Evolutionary conservation across 345 rosid genomes (phyloP).

Genomic region (Draba incana): DNA sequence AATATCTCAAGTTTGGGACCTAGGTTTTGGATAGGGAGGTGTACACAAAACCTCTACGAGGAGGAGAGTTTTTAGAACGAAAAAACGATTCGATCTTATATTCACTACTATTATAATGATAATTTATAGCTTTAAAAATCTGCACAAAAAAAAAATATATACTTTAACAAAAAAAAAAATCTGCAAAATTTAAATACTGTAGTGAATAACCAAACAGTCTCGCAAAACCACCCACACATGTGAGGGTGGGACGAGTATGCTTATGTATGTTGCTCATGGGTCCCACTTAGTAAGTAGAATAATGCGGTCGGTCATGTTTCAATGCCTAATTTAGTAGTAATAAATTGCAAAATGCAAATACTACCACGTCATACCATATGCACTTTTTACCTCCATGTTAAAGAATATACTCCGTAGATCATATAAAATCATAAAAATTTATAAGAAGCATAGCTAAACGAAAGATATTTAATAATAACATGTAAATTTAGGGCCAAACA

Average conservation of each 20-base stretch:
- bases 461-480: constrained; percentile 27
- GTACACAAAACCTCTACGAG: too few relatives aligned
- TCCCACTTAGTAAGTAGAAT: background rate
- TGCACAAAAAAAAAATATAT: too few relatives aligned
- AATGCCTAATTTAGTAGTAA: background rate
- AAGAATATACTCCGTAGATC: background rate
- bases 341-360: too few relatives aligned
- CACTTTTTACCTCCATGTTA: background rate
- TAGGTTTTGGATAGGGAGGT: too few relatives aligned
- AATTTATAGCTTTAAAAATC: too few relatives aligned
- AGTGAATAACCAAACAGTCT: background rate
- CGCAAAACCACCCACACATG: background rate
- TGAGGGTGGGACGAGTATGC: background rate
- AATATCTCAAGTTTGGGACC: too few relatives aligned
- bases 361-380: background rate
- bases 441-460: constrained; percentile 6
- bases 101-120: too few relatives aligned
- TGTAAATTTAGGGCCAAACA: constrained; percentile 8
- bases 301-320: background rate
- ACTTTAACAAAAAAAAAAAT: too few relatives aligned
- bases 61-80: too few relatives aligned
- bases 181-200: background rate
- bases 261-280: constrained; percentile 3
- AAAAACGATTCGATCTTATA: too few relatives aligned
- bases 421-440: background rate